Percentiles rank a stretch among this genome's conserved stretches.
Conservation (phyloP, 495 filamentous ascomycete genomes). For the Hypoxylon perforatum region DNA sequence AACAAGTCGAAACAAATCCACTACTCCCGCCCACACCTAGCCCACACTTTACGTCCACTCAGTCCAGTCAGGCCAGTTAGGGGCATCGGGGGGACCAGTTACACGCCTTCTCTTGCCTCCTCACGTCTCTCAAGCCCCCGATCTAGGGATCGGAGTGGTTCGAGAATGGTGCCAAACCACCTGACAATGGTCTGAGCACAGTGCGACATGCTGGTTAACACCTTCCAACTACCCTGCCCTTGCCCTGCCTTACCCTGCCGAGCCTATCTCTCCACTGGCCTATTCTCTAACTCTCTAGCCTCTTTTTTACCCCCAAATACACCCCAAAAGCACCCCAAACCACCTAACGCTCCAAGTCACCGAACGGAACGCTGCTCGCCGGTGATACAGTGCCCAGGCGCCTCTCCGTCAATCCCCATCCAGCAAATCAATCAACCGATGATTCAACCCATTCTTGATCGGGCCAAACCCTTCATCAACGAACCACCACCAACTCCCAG, state of each 20-base stretch:
- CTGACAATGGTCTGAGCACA: conserved; percentile 45
- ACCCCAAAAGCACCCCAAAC: conserved; percentile 6
- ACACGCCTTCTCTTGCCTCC: conserved; percentile 12
- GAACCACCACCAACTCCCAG: conserved; percentile 21
- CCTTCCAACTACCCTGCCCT: background rate
- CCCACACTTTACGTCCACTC: conserved; percentile 24
- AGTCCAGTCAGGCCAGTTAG: background rate
- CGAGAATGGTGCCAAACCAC: conserved; percentile 43
- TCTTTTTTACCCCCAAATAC: background rate
- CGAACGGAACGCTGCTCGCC: conserved; percentile 39
- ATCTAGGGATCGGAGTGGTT: conserved; percentile 39
- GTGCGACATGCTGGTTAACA: conserved; percentile 25
- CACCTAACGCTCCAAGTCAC: conserved; percentile 4
- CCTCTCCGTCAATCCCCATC: conserved; percentile 2
- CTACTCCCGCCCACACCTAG: conserved; percentile 3
- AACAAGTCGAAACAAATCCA: conserved; percentile 39
- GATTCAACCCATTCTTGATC: conserved; percentile 35
- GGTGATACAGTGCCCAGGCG: conserved; percentile 21
- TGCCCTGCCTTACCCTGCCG: background rate
- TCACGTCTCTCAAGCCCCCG: conserved; percentile 22
- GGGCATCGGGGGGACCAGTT: conserved; percentile 14
- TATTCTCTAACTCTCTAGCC: too few relatives aligned
- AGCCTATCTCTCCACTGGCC: background rate
- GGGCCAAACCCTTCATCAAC: conserved; percentile 18
- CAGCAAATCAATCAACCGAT: conserved; percentile 23